These are phyloP conservation scores for Incumbomyces delicatus DNA, from an alignment of 2,329 filamentous ascomycete genomes.

Conservation along the genomic window DNA sequence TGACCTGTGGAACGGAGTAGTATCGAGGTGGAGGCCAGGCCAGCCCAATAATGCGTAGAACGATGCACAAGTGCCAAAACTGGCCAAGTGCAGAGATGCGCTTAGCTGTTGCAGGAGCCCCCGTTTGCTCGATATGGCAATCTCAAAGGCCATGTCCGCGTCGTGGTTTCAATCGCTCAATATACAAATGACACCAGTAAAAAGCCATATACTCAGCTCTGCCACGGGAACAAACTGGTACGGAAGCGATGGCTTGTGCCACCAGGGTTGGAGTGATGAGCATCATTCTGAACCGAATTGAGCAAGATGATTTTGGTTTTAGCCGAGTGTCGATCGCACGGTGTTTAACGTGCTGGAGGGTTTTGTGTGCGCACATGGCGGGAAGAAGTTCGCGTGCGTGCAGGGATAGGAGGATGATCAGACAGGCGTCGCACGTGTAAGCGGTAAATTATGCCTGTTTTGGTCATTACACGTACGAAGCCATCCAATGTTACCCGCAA, in stretches of 20 bases:
- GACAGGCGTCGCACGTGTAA: background rate
- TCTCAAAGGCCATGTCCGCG: background rate
- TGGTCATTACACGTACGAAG: constrained; percentile 1
- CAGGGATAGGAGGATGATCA: constrained; percentile 6
- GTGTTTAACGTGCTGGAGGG: background rate
- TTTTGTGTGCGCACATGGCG: constrained; percentile 6
- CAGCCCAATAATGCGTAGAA: constrained; percentile 1
- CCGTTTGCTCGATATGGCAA: constrained; percentile 1
- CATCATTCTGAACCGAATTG: background rate
- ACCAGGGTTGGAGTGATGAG: background rate
- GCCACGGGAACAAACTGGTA: background rate
- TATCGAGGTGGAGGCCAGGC: background rate
- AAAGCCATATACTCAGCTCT: background rate
- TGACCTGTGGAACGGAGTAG: too few relatives aligned
- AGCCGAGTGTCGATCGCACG: background rate
- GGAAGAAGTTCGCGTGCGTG: constrained; percentile 5
- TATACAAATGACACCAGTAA: constrained; percentile 1
- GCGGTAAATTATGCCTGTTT: background rate
- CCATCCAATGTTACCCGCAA: background rate
- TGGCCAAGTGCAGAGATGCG: constrained; percentile 2
- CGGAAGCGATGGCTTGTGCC: background rate
- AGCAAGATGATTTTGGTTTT: background rate
- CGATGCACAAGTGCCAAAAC: background rate
- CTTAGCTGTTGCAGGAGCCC: background rate
- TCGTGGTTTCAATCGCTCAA: constrained; percentile 3